Evolutionary conservation across 495 filamentous ascomycete species (phyloP).

Genomic region (Extremus antarcticus): DNA sequence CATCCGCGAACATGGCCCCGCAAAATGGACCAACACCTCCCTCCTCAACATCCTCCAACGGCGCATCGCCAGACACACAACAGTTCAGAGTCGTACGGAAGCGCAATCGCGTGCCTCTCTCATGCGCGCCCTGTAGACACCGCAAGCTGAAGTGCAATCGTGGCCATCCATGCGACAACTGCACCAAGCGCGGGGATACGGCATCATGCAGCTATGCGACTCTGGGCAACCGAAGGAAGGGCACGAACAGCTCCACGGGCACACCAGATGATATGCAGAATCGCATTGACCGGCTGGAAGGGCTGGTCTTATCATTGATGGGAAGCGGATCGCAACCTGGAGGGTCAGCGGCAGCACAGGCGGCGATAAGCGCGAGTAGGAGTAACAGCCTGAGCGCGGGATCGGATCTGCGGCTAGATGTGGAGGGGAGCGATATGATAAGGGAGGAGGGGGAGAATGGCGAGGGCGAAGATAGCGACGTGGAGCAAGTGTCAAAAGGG

Average conservation of each 20-base stretch:
- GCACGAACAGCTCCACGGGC: conserved; percentile 46
- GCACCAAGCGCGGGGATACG: conserved; percentile 76
- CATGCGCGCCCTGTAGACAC: conserved; percentile 85
- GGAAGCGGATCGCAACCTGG: conserved; percentile 63
- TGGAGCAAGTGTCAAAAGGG: conserved; percentile 82
- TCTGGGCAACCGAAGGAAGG: conserved; percentile 62
- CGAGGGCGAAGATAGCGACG: conserved; percentile 61
- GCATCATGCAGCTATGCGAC: conserved; percentile 83
- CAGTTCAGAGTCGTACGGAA: conserved; percentile 77
- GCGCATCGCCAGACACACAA: conserved; percentile 69
- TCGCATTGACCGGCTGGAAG: conserved; percentile 92
- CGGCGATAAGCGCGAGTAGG: conserved; percentile 51
- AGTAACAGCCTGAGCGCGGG: conserved; percentile 32
- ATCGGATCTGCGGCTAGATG: conserved; percentile 34
- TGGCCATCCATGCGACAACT: conserved; percentile 87
- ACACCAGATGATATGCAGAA: conserved; percentile 94
- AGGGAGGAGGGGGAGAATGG: conserved; percentile 33
- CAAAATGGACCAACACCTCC: conserved; percentile 48
- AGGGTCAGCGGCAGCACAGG: conserved; percentile 50
- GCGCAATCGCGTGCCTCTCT: conserved; percentile 87
- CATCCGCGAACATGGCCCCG: conserved; percentile 5
- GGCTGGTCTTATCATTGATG: conserved; percentile 91
- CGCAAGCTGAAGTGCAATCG: conserved; percentile 98
- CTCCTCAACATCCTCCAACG: conserved; percentile 70
- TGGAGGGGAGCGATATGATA: conserved; percentile 50